Conservation (phyloP, 129 eudicot species). For the Kitagawia praeruptora region DNA sequence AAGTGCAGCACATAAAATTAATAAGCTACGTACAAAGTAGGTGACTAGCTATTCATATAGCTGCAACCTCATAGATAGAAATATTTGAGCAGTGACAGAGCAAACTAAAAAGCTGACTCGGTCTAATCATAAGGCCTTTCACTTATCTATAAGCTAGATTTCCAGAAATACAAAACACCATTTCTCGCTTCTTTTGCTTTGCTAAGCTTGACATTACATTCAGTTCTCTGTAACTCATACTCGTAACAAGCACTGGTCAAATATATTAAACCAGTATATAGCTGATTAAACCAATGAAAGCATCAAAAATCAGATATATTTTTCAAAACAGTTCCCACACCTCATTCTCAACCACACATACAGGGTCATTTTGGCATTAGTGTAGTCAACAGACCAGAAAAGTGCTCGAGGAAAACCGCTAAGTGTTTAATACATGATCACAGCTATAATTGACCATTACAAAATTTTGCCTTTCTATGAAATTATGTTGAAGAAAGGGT, state of each 20-base stretch:
- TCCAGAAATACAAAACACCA: not conserved
- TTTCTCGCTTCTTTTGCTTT: not conserved
- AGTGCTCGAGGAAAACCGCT: too few relatives aligned
- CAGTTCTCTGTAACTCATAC: not conserved
- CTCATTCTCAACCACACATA: too few relatives aligned
- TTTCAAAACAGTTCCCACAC: too few relatives aligned
- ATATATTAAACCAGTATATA: too few relatives aligned
- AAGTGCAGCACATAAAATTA: not conserved
- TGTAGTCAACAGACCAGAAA: too few relatives aligned
- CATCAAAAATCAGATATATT: not conserved
- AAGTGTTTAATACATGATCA: too few relatives aligned
- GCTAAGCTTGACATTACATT: not conserved
- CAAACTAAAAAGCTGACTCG: not conserved
- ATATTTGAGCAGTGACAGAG: not conserved
- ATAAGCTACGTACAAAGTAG: not conserved
- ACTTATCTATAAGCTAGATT: not conserved
- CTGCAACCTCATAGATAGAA: too few relatives aligned
- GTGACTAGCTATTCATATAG: not conserved
- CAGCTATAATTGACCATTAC: too few relatives aligned
- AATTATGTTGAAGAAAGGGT: too few relatives aligned
- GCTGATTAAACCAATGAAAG: too few relatives aligned
- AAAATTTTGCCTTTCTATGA: too few relatives aligned
- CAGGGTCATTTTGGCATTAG: too few relatives aligned
- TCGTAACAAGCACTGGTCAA: not conserved
- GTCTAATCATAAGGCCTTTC: not conserved